These are phyloP conservation scores for Candida hispaniensis DNA, from an alignment of 805 yeast species.

Conservation along the genomic window DNA sequence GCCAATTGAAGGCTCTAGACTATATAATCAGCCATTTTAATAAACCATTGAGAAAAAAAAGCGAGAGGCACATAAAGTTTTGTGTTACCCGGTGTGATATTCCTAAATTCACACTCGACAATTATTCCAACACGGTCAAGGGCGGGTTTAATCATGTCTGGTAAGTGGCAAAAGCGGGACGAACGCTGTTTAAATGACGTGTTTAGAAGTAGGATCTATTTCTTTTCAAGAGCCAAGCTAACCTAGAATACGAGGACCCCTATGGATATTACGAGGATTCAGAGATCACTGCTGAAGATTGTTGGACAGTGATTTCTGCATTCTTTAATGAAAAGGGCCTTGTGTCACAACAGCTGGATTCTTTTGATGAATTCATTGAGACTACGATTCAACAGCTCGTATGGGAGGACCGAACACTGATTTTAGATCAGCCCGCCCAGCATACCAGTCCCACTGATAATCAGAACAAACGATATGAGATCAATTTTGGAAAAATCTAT, in stretches of 20 bases:
- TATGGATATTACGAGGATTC: slow-evolving; percentile 61
- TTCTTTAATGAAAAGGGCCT: slow-evolving; percentile 94
- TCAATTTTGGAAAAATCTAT: slow-evolving; percentile 94
- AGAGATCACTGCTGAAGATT: slow-evolving; percentile 91
- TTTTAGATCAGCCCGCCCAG: slow-evolving; percentile 96
- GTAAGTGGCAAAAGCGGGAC: too few relatives aligned
- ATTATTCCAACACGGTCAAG: too few relatives aligned
- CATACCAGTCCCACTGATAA: slow-evolving; percentile 86
- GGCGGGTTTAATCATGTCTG: too few relatives aligned
- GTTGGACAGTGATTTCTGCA: slow-evolving; percentile 96
- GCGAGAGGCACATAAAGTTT: too few relatives aligned
- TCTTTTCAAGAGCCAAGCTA: too few relatives aligned
- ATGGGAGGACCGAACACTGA: slow-evolving; percentile 87
- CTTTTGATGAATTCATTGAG: slow-evolving; percentile 95
- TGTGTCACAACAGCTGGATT: slow-evolving; percentile 95
- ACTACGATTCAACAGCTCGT: slow-evolving; percentile 94
- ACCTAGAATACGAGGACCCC: slow-evolving; percentile 36
- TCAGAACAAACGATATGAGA: slow-evolving; percentile 85
- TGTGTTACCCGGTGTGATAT: too few relatives aligned
- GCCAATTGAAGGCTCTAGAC: too few relatives aligned
- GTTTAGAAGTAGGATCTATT: too few relatives aligned
- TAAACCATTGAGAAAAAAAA: too few relatives aligned
- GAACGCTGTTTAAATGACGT: too few relatives aligned
- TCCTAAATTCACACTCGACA: too few relatives aligned
- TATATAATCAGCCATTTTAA: too few relatives aligned